These are phyloP conservation scores for Musa troglodytarum DNA, from an alignment of 176 grass and related monocot genomes.

Conservation along the genomic window DNA sequence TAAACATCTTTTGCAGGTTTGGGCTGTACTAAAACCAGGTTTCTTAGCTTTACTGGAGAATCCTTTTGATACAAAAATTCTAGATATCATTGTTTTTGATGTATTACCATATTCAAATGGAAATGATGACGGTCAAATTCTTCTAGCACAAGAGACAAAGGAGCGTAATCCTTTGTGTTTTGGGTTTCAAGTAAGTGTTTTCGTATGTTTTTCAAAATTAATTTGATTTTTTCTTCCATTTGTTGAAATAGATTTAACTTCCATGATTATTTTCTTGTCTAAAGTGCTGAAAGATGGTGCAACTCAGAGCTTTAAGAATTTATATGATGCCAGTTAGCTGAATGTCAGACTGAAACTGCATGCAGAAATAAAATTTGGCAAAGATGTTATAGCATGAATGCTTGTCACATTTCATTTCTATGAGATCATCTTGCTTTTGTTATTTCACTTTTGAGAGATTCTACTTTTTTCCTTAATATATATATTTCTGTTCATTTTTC, in stretches of 20 bases:
- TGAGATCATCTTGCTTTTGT: neutral
- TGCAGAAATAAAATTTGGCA: neutral
- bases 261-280: neutral
- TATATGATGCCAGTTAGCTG: neutral
- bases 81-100: constrained; percentile 79
- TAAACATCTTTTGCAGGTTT: constrained; percentile 45
- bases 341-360: neutral
- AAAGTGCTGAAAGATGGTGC: neutral
- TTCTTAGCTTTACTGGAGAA: constrained; percentile 81
- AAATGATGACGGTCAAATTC: constrained; percentile 28
- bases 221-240: neutral
- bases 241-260: neutral
- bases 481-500: no score
- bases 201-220: neutral
- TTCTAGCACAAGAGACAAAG: constrained; percentile 68
- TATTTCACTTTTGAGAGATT: neutral
- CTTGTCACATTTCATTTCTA: neutral
- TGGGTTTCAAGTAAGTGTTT: constrained; percentile 60
- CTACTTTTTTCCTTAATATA: no score
- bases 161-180: constrained; percentile 63
- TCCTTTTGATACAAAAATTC: constrained; percentile 72
- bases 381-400: neutral
- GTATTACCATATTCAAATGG: constrained; percentile 39
- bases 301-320: neutral
- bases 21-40: constrained; percentile 82